Percentiles rank a stretch among this genome's conserved stretches.
These are phyloP conservation scores for Yamadazyma phyllophila DNA, from an alignment of 805 yeast genomes.

Conservation along the genomic window DNA sequence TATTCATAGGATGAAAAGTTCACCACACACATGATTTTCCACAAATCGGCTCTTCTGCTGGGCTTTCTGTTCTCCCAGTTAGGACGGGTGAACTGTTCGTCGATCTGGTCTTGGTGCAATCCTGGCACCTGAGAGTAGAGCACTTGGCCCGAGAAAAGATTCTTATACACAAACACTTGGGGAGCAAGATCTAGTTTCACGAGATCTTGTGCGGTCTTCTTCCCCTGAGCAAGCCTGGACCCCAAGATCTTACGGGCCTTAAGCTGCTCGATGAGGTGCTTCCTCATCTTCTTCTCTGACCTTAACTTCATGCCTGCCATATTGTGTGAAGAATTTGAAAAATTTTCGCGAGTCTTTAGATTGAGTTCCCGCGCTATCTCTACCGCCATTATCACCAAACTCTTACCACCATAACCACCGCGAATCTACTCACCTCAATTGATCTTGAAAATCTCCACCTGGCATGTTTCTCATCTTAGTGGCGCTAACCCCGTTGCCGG, in stretches of 20 bases:
- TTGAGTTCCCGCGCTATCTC: background rate
- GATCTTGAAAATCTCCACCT: too few relatives aligned
- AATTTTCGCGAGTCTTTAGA: background rate
- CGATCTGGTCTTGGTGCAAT: constrained; percentile 56
- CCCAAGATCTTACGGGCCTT: constrained; percentile 43
- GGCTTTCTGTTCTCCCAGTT: constrained; percentile 90
- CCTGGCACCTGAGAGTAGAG: constrained; percentile 82
- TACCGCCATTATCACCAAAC: background rate
- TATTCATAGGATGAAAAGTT: constrained; percentile 56
- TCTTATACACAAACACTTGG: constrained; percentile 78
- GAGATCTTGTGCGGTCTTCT: constrained; percentile 33
- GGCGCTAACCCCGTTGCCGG: constrained; percentile 1
- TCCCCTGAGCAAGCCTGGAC: constrained; percentile 41
- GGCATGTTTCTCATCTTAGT: background rate
- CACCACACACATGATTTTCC: constrained; percentile 89
- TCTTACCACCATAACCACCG: too few relatives aligned
- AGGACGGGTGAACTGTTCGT: constrained; percentile 72
- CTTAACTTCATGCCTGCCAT: constrained; percentile 39
- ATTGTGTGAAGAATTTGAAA: constrained; percentile 10
- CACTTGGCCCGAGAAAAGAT: constrained; percentile 86
- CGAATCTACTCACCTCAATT: too few relatives aligned
- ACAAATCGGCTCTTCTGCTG: constrained; percentile 73
- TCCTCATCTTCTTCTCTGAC: constrained; percentile 47
- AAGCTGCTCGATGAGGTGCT: constrained; percentile 44
- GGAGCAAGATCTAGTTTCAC: constrained; percentile 66